phyloP scores from a whole-genome alignment of 1,139 yeast genomes.

The Yamadazyma mexicana region DNA sequence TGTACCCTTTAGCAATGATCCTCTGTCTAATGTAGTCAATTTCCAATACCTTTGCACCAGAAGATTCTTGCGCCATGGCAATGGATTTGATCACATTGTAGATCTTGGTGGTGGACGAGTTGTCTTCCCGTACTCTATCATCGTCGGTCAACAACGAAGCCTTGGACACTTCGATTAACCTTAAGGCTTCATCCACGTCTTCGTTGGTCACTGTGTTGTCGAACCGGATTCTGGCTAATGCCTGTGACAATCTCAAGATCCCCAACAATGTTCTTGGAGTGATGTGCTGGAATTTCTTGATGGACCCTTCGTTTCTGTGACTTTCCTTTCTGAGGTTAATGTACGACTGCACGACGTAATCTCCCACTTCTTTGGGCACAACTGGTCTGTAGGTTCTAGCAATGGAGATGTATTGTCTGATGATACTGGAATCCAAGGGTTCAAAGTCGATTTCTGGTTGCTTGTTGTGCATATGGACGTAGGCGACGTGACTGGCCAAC shows the following conservation, averaged over 20 bases:
- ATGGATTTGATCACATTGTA: conserved; percentile 58
- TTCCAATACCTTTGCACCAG: conserved; percentile 45
- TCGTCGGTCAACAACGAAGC: conserved; percentile 68
- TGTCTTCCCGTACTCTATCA: conserved; percentile 50
- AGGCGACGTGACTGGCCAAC: conserved; percentile 91
- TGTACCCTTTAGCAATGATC: conserved; percentile 82
- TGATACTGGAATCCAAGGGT: conserved; percentile 76
- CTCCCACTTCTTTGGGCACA: conserved; percentile 84
- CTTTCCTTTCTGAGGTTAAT: conserved; percentile 92
- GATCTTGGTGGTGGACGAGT: conserved; percentile 56
- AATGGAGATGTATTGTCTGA: conserved; percentile 84
- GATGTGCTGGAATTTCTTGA: conserved; percentile 78
- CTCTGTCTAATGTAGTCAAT: conserved; percentile 62
- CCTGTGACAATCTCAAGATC: conserved; percentile 90
- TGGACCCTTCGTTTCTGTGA: conserved; percentile 73
- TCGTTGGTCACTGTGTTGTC: conserved; percentile 65
- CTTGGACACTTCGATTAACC: conserved; percentile 83
- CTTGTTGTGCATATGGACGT: conserved; percentile 88
- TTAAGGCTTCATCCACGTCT: conserved; percentile 94
- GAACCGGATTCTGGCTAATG: conserved; percentile 86
- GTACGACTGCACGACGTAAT: conserved; percentile 82
- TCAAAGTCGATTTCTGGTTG: conserved; percentile 79
- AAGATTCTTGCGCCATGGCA: conserved; percentile 47
- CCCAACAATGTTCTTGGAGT: conserved; percentile 95
- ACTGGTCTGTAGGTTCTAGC: conserved; percentile 87